Evolutionary conservation across 208 protist genomes (phyloP).

Genomic region (Tritrichomonas musculus): DNA sequence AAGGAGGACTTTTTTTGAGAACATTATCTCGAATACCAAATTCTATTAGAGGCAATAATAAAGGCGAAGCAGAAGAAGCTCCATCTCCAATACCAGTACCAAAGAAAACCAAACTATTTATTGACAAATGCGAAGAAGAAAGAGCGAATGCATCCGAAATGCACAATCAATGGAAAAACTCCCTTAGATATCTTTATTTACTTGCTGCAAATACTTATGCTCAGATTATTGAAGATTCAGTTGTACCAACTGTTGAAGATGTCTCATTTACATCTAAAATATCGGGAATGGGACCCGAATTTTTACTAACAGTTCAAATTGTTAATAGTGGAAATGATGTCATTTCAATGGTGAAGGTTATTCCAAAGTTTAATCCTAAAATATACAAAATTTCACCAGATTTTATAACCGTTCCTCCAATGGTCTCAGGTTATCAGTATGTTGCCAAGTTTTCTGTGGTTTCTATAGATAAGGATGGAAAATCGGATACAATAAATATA

Average conservation of each 20-base stretch:
- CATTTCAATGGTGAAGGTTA: not conserved
- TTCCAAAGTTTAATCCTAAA: not conserved
- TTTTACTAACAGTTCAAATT: not conserved
- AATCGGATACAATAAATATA: not conserved
- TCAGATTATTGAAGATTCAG: not conserved
- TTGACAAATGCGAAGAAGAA: not conserved
- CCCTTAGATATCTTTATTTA: not conserved
- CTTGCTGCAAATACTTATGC: not conserved
- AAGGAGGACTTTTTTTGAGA: not conserved
- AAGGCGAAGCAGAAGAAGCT: not conserved
- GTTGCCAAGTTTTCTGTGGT: not conserved
- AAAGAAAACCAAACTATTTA: not conserved
- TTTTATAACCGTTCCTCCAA: not conserved
- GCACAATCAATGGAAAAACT: not conserved
- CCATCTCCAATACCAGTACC: not conserved
- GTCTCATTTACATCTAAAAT: not conserved
- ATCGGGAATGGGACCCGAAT: not conserved
- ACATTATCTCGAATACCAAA: not conserved
- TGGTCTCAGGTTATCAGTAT: not conserved
- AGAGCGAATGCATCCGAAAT: not conserved
- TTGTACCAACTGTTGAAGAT: not conserved
- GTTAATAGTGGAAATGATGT: not conserved
- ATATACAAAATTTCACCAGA: not conserved
- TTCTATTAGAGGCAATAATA: not conserved
- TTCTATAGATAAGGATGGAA: not conserved